These are phyloP conservation scores for Aspergillus sclerotiicarbonarius DNA, from an alignment of 495 filamentous ascomycete species.

Conservation along the genomic window DNA sequence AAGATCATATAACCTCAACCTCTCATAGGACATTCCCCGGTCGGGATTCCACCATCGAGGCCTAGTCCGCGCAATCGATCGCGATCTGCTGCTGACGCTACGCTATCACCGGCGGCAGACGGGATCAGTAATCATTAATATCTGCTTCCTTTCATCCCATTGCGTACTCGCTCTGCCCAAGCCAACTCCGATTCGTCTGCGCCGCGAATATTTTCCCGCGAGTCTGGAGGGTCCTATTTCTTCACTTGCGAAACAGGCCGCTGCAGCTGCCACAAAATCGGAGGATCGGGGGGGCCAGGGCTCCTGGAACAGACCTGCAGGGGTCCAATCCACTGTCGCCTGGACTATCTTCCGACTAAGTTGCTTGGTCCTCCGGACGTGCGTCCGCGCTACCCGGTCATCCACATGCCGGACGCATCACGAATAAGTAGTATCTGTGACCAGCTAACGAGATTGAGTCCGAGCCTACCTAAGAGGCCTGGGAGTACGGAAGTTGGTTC, in stretches of 20 bases:
- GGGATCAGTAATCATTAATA: not conserved
- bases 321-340: conserved; percentile 1
- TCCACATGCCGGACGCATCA: conserved; percentile 11
- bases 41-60: conserved; percentile 7
- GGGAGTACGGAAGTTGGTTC: not conserved
- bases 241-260: conserved; percentile 1
- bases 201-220: conserved; percentile 1
- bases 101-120: conserved; percentile 4
- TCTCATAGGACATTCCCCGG: not conserved
- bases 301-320: conserved; percentile 14
- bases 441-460: conserved; percentile 3
- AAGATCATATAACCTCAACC: conserved; percentile 1
- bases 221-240: not conserved
- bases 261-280: not conserved
- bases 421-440: not conserved
- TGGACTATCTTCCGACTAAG: conserved; percentile 6
- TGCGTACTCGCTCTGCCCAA: conserved; percentile 5
- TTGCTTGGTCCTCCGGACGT: conserved; percentile 10
- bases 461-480: not conserved
- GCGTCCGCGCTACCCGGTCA: conserved; percentile 21
- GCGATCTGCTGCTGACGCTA: conserved; percentile 4
- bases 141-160: not conserved
- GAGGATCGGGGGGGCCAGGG: not conserved
- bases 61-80: conserved; percentile 15
- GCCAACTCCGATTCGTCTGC: conserved; percentile 7